These are phyloP conservation scores for Dimocarpus longan DNA, from an alignment of 345 rosid species.

Conservation along the genomic window DNA sequence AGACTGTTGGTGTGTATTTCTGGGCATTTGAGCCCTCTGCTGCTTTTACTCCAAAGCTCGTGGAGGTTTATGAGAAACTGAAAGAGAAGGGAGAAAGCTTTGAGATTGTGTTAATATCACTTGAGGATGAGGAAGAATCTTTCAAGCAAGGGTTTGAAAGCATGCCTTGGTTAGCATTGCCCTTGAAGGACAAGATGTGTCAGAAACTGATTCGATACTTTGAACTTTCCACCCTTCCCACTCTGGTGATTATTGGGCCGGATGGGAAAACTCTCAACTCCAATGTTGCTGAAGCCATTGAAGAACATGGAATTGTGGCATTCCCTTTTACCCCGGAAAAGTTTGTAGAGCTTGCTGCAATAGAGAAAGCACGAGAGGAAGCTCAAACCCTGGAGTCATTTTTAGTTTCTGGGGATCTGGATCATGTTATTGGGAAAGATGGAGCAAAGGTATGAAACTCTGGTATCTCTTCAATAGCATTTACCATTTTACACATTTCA, in stretches of 20 bases:
- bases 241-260: constrained; percentile 62
- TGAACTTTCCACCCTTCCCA: constrained; percentile 52
- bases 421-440: constrained; percentile 59
- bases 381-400: constrained; percentile 63
- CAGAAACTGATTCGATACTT: constrained; percentile 56
- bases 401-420: constrained; percentile 58
- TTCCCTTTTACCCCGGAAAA: constrained; percentile 74
- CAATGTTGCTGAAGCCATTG: constrained; percentile 60
- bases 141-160: constrained; percentile 49
- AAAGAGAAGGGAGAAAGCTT: constrained; percentile 58
- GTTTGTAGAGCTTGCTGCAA: constrained; percentile 57
- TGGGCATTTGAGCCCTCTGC: constrained; percentile 28
- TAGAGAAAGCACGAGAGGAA: constrained; percentile 49
- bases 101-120: constrained; percentile 64
- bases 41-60: constrained; percentile 56
- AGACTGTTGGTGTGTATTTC: constrained; percentile 63
- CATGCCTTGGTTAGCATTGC: constrained; percentile 76
- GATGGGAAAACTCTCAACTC: constrained; percentile 67
- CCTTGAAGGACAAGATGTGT: constrained; percentile 51
- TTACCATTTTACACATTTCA: neutral
- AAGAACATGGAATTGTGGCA: constrained; percentile 60
- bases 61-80: constrained; percentile 48
- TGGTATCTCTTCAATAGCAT: neutral
- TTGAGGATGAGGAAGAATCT: constrained; percentile 57
- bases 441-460: constrained; percentile 49